These are phyloP conservation scores for Cichorium intybus DNA, from an alignment of 140 eudicot genomes.

Conservation along the genomic window DNA sequence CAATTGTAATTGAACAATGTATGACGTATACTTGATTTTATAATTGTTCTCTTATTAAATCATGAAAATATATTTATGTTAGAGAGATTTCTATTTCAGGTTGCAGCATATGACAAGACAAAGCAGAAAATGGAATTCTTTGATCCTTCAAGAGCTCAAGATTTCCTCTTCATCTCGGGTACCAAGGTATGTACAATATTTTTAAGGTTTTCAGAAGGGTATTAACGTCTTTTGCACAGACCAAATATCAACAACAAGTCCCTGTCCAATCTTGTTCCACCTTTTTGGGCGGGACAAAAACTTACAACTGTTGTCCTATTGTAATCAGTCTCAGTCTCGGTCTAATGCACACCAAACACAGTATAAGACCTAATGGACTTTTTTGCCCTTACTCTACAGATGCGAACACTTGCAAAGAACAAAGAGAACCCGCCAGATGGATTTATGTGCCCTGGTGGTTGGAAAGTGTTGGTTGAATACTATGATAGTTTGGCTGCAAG, in stretches of 20 bases:
- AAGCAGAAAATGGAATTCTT: constrained; percentile 83
- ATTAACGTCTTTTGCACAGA: background rate
- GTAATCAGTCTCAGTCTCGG: too few species aligned
- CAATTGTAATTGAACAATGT: too few species aligned
- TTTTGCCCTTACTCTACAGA: constrained; percentile 26
- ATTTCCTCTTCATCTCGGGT: constrained; percentile 85
- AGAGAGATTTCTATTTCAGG: constrained; percentile 43
- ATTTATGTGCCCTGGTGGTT: constrained; percentile 72
- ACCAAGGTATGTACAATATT: constrained; percentile 55
- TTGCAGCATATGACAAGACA: constrained; percentile 83
- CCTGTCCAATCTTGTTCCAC: too few species aligned
- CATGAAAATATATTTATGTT: background rate
- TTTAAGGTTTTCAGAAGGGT: background rate
- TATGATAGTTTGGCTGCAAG: constrained; percentile 51
- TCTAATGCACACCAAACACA: too few species aligned
- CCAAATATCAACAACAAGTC: too few species aligned
- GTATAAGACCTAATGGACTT: background rate
- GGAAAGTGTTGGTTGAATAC: constrained; percentile 70
- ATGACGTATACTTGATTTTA: too few species aligned
- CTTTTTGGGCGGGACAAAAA: too few species aligned
- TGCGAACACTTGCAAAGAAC: constrained; percentile 67
- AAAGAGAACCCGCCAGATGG: constrained; percentile 71
- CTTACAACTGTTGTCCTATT: too few species aligned
- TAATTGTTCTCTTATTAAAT: background rate
- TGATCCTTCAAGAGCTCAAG: constrained; percentile 84